Evolutionary conservation across 495 filamentous ascomycete species (phyloP), one percentile per base, ranked within the genome.

Genomic region (Penicillium argentinense): DNA sequence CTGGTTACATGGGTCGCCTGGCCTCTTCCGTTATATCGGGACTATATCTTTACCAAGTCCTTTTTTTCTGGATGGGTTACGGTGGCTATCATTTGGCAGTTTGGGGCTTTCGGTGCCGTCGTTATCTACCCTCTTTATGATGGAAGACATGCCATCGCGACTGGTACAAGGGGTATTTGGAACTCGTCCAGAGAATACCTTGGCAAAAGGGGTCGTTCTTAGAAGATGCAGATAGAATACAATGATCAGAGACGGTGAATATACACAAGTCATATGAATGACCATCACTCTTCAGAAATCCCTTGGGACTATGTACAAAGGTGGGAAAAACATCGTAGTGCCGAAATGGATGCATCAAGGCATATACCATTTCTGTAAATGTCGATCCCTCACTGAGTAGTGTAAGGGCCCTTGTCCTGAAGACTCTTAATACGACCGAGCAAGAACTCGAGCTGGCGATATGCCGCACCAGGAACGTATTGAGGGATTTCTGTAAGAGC

Each of bases 391-490:
- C 44, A 56, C 39, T 23, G 45, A 3, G 68, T 65, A 32, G 71
- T 74, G 25, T 68, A 71, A 18, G 54, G 36, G 4, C 63, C 59
- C 16, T 36, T 49, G 32, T 67, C 42, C 29, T 58, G 60, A n/a
- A 77, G 46, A 38, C 54, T 73, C 5, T 68, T 48, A 12, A 87
- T 82, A 13, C 84, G 65, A 1, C 84, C 84, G 7, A 88, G 66
- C 54, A 88, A 54, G 39, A 80, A 83, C 65, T 87, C 86, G 16
- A 91, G 47, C 36, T 89, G 82, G 8, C 86, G 67, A 53, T 85
- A 91, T 0, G 79, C 74, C 1, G 78, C 83, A 11, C 70, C 70
- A 6, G 86, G 83, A 14, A 76, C 72, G 51, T 82, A 87, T 53
- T 82, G 74, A 0, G 86, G 85, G 5, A 72, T 67, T 49, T 70